phyloP scores from a whole-genome alignment of 495 filamentous ascomycete species.

The Penicillium maclennaniae region DNA sequence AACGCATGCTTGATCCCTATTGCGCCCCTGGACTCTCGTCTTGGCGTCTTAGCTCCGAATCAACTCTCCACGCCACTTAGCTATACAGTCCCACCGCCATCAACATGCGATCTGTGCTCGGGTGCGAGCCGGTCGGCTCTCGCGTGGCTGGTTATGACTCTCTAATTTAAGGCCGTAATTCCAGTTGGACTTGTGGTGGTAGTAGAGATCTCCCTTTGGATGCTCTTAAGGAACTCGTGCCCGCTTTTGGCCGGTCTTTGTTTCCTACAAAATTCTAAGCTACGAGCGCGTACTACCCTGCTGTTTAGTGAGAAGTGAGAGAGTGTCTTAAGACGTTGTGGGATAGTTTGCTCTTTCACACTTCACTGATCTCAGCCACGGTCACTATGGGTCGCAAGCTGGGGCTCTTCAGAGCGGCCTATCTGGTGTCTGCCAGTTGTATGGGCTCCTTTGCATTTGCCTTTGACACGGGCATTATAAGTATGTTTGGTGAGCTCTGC shows the following conservation, averaged over 20 bases:
- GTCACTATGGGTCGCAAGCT: slow-evolving; percentile 30
- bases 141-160: slow-evolving; percentile 6
- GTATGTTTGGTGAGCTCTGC: slow-evolving; percentile 11
- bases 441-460: slow-evolving; percentile 41
- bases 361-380: neutral
- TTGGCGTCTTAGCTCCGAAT: neutral
- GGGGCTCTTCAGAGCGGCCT: slow-evolving; percentile 30
- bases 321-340: neutral
- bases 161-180: neutral
- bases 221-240: neutral
- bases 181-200: neutral
- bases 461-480: slow-evolving; percentile 40
- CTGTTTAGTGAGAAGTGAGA: too few species aligned
- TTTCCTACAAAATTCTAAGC: neutral
- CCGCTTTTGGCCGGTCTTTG: neutral
- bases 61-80: neutral
- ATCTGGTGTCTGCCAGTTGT: slow-evolving; percentile 36
- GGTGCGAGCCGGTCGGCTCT: slow-evolving; percentile 19
- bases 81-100: slow-evolving; percentile 3
- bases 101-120: slow-evolving; percentile 3
- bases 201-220: neutral
- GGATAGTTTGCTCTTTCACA: neutral
- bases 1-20: neutral
- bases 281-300: neutral
- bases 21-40: neutral